Evolutionary conservation across 2,329 filamentous ascomycete species (phyloP).

Genomic region (Triangularia verruculosa): DNA sequence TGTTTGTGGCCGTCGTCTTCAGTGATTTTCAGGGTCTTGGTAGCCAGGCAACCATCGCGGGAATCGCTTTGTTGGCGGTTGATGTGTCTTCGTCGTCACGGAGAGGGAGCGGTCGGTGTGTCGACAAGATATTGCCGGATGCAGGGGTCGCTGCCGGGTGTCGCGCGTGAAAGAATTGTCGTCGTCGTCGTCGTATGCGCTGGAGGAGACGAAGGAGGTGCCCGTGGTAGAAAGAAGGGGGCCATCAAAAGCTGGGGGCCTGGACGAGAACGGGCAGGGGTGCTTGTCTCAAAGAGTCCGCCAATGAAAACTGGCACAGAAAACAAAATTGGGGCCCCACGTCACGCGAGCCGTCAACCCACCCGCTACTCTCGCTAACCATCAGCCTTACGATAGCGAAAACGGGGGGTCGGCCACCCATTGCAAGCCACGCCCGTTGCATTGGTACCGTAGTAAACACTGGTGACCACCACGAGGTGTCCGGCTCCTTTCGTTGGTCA

Average conservation of each 20-base stretch:
- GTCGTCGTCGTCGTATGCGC: background rate
- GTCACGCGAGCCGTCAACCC: conserved; percentile 7
- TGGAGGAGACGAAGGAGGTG: background rate
- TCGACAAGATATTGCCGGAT: background rate
- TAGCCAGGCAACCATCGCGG: conserved; percentile 9
- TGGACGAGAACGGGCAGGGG: background rate
- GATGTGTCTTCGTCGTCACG: background rate
- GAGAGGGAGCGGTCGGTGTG: background rate
- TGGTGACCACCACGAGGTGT: background rate
- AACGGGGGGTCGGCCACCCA: background rate
- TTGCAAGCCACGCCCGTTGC: conserved; percentile 7
- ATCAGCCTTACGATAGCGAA: conserved; percentile 9
- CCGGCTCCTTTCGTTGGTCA: background rate
- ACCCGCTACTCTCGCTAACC: background rate
- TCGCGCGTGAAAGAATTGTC: background rate
- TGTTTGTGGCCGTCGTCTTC: background rate
- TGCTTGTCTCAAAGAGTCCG: background rate
- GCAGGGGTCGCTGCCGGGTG: background rate
- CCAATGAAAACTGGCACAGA: conserved; percentile 4
- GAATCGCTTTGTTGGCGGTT: background rate
- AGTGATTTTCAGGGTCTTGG: conserved; percentile 9
- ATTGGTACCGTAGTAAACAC: conserved; percentile 1
- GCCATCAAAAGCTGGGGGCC: background rate
- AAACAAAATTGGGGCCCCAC: conserved; percentile 1
- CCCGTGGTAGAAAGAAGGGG: too few relatives aligned